Evolutionary conservation across 805 yeast species (phyloP).

Genomic region (Candida saitoana): DNA sequence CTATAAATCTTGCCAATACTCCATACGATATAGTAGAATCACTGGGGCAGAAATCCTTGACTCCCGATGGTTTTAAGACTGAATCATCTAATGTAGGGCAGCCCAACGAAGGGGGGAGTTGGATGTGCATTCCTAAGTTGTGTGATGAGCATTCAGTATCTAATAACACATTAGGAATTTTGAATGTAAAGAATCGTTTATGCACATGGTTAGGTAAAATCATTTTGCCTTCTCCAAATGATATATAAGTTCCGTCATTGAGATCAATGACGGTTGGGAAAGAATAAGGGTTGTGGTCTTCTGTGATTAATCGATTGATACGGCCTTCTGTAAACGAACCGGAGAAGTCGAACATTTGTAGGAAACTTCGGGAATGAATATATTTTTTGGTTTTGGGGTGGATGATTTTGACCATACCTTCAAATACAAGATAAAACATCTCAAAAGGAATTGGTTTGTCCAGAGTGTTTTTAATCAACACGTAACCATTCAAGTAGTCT

Average conservation of each 20-base stretch:
- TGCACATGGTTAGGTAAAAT: slow-evolving; percentile 21
- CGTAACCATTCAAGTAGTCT: slow-evolving; percentile 60
- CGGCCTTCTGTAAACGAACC: slow-evolving; percentile 47
- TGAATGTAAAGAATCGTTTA: slow-evolving; percentile 41
- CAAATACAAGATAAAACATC: slow-evolving; percentile 56
- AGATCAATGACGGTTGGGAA: slow-evolving; percentile 22
- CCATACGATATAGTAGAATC: slow-evolving; percentile 28
- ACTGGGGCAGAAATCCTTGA: slow-evolving; percentile 26
- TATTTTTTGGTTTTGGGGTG: slow-evolving; percentile 7
- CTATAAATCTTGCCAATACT: slow-evolving; percentile 35
- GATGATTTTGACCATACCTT: slow-evolving; percentile 34
- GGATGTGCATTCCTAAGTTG: slow-evolving; percentile 26
- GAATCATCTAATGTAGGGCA: slow-evolving; percentile 13
- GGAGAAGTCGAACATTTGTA: slow-evolving; percentile 48
- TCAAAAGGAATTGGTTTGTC: slow-evolving; percentile 49
- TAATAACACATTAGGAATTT: slow-evolving; percentile 32
- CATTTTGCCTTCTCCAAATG: slow-evolving; percentile 12
- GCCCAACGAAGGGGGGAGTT: slow-evolving; percentile 36
- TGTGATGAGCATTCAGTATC: slow-evolving; percentile 37
- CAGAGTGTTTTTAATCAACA: slow-evolving; percentile 40
- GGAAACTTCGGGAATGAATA: slow-evolving; percentile 26
- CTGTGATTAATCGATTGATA: slow-evolving; percentile 30
- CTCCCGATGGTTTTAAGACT: slow-evolving; percentile 5
- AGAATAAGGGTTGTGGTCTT: slow-evolving; percentile 10
- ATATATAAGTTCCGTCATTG: slow-evolving; percentile 19